These are phyloP conservation scores for Alisma plantagoaquatica DNA, from an alignment of 106 monocot species.

Conservation along the genomic window DNA sequence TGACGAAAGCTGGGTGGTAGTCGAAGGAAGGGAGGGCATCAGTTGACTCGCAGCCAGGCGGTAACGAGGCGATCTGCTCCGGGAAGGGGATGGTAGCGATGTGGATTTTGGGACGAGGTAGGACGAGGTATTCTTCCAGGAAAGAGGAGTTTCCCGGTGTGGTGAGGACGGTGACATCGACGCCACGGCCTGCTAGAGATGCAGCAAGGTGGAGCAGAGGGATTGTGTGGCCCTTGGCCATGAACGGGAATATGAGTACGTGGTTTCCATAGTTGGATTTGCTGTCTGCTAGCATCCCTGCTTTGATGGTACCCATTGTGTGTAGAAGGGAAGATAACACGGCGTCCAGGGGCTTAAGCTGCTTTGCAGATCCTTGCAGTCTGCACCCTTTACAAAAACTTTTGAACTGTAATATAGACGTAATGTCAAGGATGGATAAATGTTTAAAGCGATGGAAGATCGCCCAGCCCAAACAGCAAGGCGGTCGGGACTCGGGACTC, in stretches of 20 bases:
- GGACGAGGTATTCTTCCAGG: constrained; percentile 7
- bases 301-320: no score
- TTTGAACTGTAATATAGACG: no score
- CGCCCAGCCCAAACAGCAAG: no score
- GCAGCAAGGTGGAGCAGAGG: constrained; percentile 38
- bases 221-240: constrained; percentile 56
- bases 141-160: constrained; percentile 21
- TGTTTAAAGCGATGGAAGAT: no score
- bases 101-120: constrained; percentile 1
- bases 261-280: constrained; percentile 7
- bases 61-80: neutral
- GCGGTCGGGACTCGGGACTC: no score
- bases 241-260: constrained; percentile 41
- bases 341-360: no score
- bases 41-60: neutral
- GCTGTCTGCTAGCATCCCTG: neutral
- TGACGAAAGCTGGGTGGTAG: neutral
- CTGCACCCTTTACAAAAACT: no score
- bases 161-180: constrained; percentile 29
- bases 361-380: no score
- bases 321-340: no score
- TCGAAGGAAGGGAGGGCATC: neutral
- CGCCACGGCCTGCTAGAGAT: constrained; percentile 14
- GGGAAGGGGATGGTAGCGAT: neutral
- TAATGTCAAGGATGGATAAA: no score